These are phyloP conservation scores for Cadophora gregata DNA, from an alignment of 2,329 filamentous ascomycete genomes.

Conservation along the genomic window DNA sequence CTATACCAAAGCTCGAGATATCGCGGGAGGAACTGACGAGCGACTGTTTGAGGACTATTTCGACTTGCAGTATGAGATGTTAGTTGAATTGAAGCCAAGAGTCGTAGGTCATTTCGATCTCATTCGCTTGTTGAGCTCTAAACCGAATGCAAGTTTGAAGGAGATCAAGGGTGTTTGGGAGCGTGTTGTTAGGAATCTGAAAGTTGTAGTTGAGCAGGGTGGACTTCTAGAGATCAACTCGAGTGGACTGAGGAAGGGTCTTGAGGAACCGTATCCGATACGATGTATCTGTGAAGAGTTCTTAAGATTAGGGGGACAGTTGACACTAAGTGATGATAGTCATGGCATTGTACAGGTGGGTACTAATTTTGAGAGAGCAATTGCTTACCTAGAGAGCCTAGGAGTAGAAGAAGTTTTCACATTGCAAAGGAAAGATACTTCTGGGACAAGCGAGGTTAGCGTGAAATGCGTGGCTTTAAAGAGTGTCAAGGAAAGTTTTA, in stretches of 20 bases:
- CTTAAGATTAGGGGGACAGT: conserved; percentile 73
- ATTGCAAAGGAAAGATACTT: conserved; percentile 27
- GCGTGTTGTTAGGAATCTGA: conserved; percentile 75
- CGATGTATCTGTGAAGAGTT: conserved; percentile 80
- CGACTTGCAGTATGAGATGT: conserved; percentile 84
- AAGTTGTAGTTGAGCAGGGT: conserved; percentile 72
- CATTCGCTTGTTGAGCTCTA: conserved; percentile 77
- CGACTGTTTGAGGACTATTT: conserved; percentile 84
- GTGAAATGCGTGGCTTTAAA: conserved; percentile 30
- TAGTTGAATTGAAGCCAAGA: conserved; percentile 71
- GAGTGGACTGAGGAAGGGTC: conserved; percentile 84
- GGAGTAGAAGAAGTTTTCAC: conserved; percentile 65
- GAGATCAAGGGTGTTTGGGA: conserved; percentile 70
- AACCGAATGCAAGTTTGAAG: conserved; percentile 66
- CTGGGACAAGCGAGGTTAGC: conserved; percentile 11
- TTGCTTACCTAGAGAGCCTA: conserved; percentile 72
- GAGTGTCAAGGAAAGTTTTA: conserved; percentile 38
- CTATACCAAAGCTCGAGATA: conserved; percentile 57
- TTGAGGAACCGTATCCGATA: conserved; percentile 88
- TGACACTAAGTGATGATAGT: conserved; percentile 94
- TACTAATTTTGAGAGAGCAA: conserved; percentile 77
- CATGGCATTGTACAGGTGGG: conserved; percentile 87
- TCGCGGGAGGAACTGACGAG: conserved; percentile 67
- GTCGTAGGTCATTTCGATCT: conserved; percentile 96
- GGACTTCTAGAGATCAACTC: conserved; percentile 92